phyloP scores from a whole-genome alignment of 2,329 filamentous ascomycete species.

The Exophiala viscosa region DNA sequence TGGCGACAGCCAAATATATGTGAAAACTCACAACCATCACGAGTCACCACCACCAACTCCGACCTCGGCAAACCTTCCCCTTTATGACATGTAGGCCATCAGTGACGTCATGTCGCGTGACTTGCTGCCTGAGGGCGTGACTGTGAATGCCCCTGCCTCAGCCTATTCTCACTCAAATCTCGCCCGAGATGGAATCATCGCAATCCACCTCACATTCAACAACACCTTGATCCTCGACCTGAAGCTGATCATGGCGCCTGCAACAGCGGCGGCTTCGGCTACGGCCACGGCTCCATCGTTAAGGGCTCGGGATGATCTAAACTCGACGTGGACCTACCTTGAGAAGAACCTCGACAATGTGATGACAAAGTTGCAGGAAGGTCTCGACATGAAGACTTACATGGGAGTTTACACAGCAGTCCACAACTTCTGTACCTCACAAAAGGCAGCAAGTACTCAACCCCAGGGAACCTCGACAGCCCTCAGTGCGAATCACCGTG shows the following conservation, averaged over 20 bases:
- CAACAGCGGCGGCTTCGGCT: conserved; percentile 17
- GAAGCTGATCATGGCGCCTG: conserved; percentile 18
- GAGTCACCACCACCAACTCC: too few relatives aligned
- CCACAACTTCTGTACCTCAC: conserved; percentile 98
- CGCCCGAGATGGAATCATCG: not conserved
- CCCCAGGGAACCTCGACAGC: conserved; percentile 3
- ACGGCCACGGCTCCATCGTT: conserved; percentile 12
- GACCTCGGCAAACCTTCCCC: too few relatives aligned
- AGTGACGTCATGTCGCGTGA: too few relatives aligned
- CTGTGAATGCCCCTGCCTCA: too few relatives aligned
- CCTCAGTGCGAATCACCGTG: conserved; percentile 13
- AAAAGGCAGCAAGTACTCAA: conserved; percentile 73
- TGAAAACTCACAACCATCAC: too few relatives aligned
- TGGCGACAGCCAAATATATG: too few relatives aligned
- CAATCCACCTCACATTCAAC: not conserved
- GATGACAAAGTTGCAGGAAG: conserved; percentile 86
- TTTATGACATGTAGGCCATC: too few relatives aligned
- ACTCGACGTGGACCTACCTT: conserved; percentile 78
- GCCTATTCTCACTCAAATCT: not conserved
- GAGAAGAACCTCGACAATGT: conserved; percentile 85
- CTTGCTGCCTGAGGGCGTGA: too few relatives aligned
- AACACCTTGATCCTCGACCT: not conserved
- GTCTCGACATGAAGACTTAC: conserved; percentile 81
- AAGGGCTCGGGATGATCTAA: conserved; percentile 49
- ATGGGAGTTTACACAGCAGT: conserved; percentile 61